Conservation (phyloP, 805 yeast species). For the Spathaspora gorwiae region DNA sequence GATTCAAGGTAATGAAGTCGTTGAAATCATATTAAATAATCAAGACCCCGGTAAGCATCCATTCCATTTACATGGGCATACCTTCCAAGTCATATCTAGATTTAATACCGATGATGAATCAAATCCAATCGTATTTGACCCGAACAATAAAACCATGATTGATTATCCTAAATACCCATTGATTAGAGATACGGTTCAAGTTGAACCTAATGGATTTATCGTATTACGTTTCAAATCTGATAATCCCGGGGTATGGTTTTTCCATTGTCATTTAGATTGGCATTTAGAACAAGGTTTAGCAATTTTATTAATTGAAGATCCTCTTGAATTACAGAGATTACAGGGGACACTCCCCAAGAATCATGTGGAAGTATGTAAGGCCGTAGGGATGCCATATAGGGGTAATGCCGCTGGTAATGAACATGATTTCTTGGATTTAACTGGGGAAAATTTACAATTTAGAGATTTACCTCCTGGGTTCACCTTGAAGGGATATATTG, state of each 20-base stretch:
- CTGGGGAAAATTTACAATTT: conserved; percentile 59
- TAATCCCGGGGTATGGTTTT: conserved; percentile 97
- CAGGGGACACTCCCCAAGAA: conserved; percentile 38
- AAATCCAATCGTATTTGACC: conserved; percentile 46
- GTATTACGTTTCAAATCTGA: conserved; percentile 84
- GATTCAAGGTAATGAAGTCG: conserved; percentile 57
- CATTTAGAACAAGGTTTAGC: conserved; percentile 95
- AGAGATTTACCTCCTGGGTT: conserved; percentile 66
- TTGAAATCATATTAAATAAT: conserved; percentile 83
- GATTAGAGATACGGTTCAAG: conserved; percentile 77
- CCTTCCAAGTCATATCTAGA: conserved; percentile 77
- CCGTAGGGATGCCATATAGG: conserved; percentile 38
- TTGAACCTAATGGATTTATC: conserved; percentile 79
- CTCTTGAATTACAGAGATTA: conserved; percentile 51
- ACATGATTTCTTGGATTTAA: conserved; percentile 57
- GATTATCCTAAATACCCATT: conserved; percentile 69
- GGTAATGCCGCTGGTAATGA: conserved; percentile 69
- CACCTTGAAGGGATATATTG: conserved; percentile 65
- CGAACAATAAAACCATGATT: conserved; percentile 19
- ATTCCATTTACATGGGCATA: conserved; percentile 95
- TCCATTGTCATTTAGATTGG: conserved; percentile 99
- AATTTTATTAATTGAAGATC: conserved; percentile 77
- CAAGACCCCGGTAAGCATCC: conserved; percentile 92
- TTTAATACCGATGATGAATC: conserved; percentile 57
- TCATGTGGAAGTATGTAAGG: conserved; percentile 47